Base-by-base conservation (phyloP, 2,329 filamentous ascomycete genomes). In the Pezicula radicicola region DNA sequence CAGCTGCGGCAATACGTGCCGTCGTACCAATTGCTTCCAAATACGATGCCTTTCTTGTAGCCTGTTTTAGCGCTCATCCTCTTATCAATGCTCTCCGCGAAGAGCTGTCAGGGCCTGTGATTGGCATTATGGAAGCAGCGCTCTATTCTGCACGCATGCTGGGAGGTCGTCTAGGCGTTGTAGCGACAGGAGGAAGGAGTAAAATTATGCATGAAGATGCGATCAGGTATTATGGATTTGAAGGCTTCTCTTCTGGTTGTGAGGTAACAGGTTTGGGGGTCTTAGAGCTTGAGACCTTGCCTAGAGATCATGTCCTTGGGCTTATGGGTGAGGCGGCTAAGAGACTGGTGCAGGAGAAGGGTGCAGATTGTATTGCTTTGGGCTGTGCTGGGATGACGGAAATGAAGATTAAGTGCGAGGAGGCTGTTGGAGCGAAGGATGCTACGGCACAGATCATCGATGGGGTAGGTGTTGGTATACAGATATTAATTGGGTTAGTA, bases 351-450 rank as follows among this genome's bases (percentile, higher is more conserved):
- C 66, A 68, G 7, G 75, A 75, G 8, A 75, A 79, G 0, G 72
- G 74, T 1, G 80, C 91, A 0, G 74, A 77, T 13, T 88, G 84
- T 33, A 83, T 96, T 12, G 87, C 89, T 61, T 79, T 96, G 74
- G 92, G 92, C 0, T 96, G 92, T 68, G 92, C 89, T 3, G 92
- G 91, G 0, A 96, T 96, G 92, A 86, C 87, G 1, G 92, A 91
- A 0, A 79, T 97, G 72, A 88, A 94, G 62, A 76, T 60, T 68
- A 74, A 49, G 63, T 74, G 77, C 40, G 73, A 78, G 55, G 65
- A 73, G 27, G 74, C 70, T 0, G 77, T 80, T 0, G 69, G 68
- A 0, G 65, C 70, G 28, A 67, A 70, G 43, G 71, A 75, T 30
- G 60, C 67, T 30, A 63, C 60, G 15, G 66, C 71, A 4, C 75